These are phyloP conservation scores for Phaeolepiota aurea DNA, from an alignment of 768 basidiomycete species.

Conservation along the genomic window DNA sequence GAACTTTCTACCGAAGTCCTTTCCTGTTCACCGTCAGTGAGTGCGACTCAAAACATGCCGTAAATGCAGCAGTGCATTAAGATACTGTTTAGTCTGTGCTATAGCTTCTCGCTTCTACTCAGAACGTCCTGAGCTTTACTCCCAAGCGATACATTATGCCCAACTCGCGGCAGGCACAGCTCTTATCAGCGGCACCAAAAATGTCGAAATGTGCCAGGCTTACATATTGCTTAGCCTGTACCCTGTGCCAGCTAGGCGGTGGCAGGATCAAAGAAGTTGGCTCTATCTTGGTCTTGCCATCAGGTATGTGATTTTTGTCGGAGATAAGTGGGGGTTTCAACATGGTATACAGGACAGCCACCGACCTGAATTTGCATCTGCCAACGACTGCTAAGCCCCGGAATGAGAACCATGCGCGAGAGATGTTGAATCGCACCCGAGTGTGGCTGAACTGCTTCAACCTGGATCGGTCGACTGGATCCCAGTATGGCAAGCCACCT, in stretches of 20 bases:
- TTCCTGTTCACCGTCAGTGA: constrained; percentile 89
- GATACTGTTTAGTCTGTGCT: constrained; percentile 65
- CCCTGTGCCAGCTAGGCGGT: constrained; percentile 64
- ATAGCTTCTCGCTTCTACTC: constrained; percentile 78
- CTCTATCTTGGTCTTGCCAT: constrained; percentile 85
- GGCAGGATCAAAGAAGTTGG: constrained; percentile 91
- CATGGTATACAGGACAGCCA: constrained; percentile 54
- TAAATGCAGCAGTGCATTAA: no score
- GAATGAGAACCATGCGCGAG: constrained; percentile 76
- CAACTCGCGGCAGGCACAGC: constrained; percentile 72
- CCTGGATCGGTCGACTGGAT: constrained; percentile 81
- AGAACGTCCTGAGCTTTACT: constrained; percentile 62
- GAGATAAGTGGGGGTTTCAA: neutral
- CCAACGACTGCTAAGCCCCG: constrained; percentile 64
- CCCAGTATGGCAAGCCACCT: constrained; percentile 82
- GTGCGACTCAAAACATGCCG: constrained; percentile 26
- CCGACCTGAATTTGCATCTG: constrained; percentile 82
- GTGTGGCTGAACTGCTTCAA: constrained; percentile 90
- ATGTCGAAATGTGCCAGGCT: constrained; percentile 78
- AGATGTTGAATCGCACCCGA: constrained; percentile 84
- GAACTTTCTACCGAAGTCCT: constrained; percentile 74
- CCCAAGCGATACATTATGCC: constrained; percentile 64
- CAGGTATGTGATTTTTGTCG: constrained; percentile 34
- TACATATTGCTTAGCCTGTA: constrained; percentile 77
- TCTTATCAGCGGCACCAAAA: constrained; percentile 68